Evolutionary conservation across 2,329 filamentous ascomycete species (phyloP), one percentile per base, ranked within the genome.

Genomic region (Dothideomycetidae sp.): DNA sequence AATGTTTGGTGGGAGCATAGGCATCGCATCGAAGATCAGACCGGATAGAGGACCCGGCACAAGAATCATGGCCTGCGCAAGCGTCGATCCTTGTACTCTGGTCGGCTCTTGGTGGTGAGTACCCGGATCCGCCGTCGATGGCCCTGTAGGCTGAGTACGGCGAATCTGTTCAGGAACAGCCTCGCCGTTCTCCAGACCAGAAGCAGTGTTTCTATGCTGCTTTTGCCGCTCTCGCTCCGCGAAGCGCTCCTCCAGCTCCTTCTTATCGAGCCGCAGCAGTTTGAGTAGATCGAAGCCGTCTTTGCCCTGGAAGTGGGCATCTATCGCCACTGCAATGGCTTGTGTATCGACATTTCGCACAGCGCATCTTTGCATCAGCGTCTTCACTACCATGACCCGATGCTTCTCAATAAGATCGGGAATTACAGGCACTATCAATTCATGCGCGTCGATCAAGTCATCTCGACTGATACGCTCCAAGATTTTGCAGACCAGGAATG

Each of bases 401-500:
- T 76, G 75, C 42, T 83, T 75, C 37, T 81, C 68, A 5, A 94
- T 70, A 5, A 96, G 66, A 34, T 71, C 71, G 0, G 74, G 68
- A 4, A 94, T 69, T 38, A 83, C 76, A 0, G 83, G 78, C 3
- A 78, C 57, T 39, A 93, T 80, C 49, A 76, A 68, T 33, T 75
- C 66, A 39, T 85, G 71, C 0, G 81, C 82, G 39, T 74, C 72
- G 29, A 77, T 67, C 5, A 98, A 67, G 51, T 94, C 85, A 42
- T 93, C 84, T 53, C 83, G 86, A 56, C 82, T 79, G 9, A 96
- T 66, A 37, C 90, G 74, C 53, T 84, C 81, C 30, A 98, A 64
- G 3, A 92, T 76, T 41, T 76, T 74, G 47, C 86, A 81, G 13
- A 84, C 83, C 1, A 92, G 81, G 52, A 93, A 96, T 15, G 76